Evolutionary conservation across 495 filamentous ascomycete species (phyloP).

Genomic region (Penicillium manginii): DNA sequence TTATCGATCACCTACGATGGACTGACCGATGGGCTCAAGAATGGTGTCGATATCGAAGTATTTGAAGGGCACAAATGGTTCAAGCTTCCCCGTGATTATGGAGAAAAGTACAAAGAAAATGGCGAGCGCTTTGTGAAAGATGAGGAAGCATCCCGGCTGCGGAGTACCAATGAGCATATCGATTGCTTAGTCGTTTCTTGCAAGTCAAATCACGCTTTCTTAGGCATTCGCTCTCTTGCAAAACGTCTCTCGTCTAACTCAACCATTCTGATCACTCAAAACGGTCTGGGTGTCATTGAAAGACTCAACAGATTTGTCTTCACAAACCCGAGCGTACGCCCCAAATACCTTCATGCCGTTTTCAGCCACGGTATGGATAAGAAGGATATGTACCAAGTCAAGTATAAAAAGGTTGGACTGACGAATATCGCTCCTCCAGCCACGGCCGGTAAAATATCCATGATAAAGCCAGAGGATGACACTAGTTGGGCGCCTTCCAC

Average conservation of each 20-base stretch:
- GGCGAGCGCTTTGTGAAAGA: neutral
- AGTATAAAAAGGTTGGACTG: conserved; percentile 66
- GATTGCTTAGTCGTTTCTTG: conserved; percentile 76
- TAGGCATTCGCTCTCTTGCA: conserved; percentile 59
- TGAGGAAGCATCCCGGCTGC: conserved; percentile 10
- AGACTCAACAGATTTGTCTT: conserved; percentile 70
- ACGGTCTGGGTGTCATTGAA: conserved; percentile 83
- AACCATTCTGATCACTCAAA: conserved; percentile 79
- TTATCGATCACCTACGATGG: conserved; percentile 40
- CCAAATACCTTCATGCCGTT: conserved; percentile 76
- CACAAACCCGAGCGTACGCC: conserved; percentile 61
- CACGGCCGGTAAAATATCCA: conserved; percentile 19
- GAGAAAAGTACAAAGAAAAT: conserved; percentile 18
- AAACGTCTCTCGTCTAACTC: conserved; percentile 72
- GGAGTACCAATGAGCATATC: conserved; percentile 53
- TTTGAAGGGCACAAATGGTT: conserved; percentile 31
- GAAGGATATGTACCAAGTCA: conserved; percentile 58
- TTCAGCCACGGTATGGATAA: conserved; percentile 66
- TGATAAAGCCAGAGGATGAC: conserved; percentile 21
- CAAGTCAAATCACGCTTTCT: conserved; percentile 59
- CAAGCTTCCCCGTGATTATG: conserved; percentile 29
- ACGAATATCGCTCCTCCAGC: conserved; percentile 60
- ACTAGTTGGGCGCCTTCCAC: conserved; percentile 45
- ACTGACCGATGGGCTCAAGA: conserved; percentile 40
- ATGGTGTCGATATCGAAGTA: conserved; percentile 48